Evolutionary conservation across 345 rosid species (phyloP).

Genomic region (Schrenkiella parvula): DNA sequence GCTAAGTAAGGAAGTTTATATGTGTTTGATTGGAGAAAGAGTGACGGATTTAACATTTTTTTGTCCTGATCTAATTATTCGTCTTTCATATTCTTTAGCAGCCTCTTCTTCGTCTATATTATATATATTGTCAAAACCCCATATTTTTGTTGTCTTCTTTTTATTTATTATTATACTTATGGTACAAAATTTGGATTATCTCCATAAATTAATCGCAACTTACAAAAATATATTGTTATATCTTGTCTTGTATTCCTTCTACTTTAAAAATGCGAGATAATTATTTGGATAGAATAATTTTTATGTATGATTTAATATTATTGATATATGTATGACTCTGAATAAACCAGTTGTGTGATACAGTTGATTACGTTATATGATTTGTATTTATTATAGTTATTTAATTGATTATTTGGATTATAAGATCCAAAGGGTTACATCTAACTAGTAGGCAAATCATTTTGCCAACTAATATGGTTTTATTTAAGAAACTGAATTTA

Average conservation of each 20-base stretch:
- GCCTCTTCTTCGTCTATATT: conserved; percentile 14
- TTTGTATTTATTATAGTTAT: conserved; percentile 4
- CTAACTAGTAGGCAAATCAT: conserved; percentile 18
- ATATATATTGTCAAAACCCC: background rate
- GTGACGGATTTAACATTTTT: conserved; percentile 56
- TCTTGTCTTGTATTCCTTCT: background rate
- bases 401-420: background rate
- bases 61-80: conserved; percentile 39
- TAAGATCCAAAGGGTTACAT: conserved; percentile 18
- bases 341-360: background rate
- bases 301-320: background rate
- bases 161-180: conserved; percentile 5
- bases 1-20: conserved; percentile 31
- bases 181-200: background rate
- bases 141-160: background rate
- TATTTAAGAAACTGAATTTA: background rate
- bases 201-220: conserved; percentile 18
- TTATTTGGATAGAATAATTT: background rate
- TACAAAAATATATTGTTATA: conserved; percentile 6
- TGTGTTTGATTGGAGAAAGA: conserved; percentile 42
- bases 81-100: conserved; percentile 21
- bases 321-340: background rate
- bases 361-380: conserved; percentile 10
- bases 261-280: background rate
- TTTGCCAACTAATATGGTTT: background rate